These are phyloP conservation scores for Meyerozyma smithsonii DNA, from an alignment of 1,139 yeast species.

Conservation along the genomic window DNA sequence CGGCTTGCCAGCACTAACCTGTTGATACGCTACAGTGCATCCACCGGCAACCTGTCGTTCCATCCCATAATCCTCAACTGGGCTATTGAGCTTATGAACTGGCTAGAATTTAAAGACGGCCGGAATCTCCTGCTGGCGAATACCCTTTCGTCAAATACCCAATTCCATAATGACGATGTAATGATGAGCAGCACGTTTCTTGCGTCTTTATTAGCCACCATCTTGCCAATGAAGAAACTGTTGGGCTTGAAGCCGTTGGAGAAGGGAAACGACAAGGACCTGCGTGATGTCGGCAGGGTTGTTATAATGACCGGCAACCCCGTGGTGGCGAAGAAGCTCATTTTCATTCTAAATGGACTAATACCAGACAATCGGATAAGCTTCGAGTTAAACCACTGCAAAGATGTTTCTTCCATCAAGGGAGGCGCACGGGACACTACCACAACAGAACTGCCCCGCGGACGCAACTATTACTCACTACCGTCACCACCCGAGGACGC, in stretches of 20 bases:
- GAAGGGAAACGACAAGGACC: constrained; percentile 10
- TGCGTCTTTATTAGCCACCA: constrained; percentile 42
- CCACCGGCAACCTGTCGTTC: background rate
- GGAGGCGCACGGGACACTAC: too few relatives aligned
- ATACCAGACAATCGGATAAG: constrained; percentile 19
- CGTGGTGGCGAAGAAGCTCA: constrained; percentile 54
- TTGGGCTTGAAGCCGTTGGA: constrained; percentile 31
- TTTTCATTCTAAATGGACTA: constrained; percentile 51
- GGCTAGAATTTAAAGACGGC: constrained; percentile 62
- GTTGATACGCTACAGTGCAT: constrained; percentile 15
- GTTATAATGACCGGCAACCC: constrained; percentile 59
- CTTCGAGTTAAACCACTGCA: background rate
- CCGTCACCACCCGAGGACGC: background rate
- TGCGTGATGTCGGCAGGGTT: constrained; percentile 39
- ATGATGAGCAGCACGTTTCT: constrained; percentile 27
- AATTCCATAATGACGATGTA: constrained; percentile 3
- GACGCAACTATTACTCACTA: background rate
- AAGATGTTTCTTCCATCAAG: background rate
- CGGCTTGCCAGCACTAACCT: constrained; percentile 37
- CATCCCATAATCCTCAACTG: constrained; percentile 35
- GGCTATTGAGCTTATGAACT: constrained; percentile 54
- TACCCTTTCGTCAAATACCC: constrained; percentile 5
- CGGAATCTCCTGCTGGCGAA: constrained; percentile 15
- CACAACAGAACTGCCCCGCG: background rate
- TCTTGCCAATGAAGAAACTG: constrained; percentile 34